Conservation (phyloP, 495 filamentous ascomycete species). For the Pseudotulostoma volvatum region DNA sequence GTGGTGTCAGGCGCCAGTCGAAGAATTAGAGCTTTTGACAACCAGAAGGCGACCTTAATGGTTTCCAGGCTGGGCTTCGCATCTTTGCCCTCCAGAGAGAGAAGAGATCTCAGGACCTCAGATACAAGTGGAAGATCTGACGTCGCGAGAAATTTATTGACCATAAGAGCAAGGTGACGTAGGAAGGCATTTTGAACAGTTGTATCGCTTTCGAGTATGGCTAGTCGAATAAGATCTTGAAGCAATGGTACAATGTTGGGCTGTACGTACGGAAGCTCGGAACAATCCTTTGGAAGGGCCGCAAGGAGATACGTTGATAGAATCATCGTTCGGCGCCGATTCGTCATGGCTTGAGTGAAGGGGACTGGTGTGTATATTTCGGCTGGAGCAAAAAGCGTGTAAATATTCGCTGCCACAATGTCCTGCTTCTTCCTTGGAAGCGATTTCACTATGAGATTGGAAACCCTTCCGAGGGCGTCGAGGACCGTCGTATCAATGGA, state of each 20-base stretch:
- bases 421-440: conserved; percentile 37
- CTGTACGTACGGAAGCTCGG: conserved; percentile 17
- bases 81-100: conserved; percentile 7
- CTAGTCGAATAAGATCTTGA: conserved; percentile 24
- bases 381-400: conserved; percentile 33
- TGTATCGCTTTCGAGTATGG: conserved; percentile 20
- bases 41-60: conserved; percentile 34
- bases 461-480: conserved; percentile 47
- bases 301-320: conserved; percentile 47
- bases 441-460: conserved; percentile 41
- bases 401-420: conserved; percentile 36
- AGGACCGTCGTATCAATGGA: conserved; percentile 38
- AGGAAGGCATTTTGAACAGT: conserved; percentile 36
- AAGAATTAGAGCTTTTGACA: conserved; percentile 37
- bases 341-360: conserved; percentile 18
- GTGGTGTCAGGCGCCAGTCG: conserved; percentile 31
- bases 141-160: conserved; percentile 49
- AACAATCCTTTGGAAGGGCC: conserved; percentile 31
- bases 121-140: conserved; percentile 22
- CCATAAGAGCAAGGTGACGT: conserved; percentile 43
- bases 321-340: conserved; percentile 35
- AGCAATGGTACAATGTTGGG: conserved; percentile 23
- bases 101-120: conserved; percentile 14
- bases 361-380: conserved; percentile 17
- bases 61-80: conserved; percentile 11